phyloP scores from a whole-genome alignment of 129 eudicot genomes.

The Dittrichia graveolens region DNA sequence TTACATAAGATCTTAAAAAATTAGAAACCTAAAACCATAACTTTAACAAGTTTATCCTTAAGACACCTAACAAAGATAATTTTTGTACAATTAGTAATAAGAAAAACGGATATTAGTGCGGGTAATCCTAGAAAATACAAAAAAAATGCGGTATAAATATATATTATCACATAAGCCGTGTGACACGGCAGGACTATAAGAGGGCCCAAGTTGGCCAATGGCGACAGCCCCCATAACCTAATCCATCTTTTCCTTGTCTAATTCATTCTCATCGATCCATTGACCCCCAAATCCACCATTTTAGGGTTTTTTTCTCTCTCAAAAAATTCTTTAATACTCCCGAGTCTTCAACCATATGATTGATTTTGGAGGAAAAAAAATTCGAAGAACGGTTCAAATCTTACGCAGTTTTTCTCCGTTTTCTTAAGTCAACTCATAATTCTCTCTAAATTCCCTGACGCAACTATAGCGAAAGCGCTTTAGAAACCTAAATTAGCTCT shows the following conservation, averaged over 20 bases:
- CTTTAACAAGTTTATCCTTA: too few species aligned
- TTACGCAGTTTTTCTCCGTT: constrained; percentile 14
- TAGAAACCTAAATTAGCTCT: constrained; percentile 6
- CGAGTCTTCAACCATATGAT: constrained; percentile 27
- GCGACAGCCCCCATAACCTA: constrained; percentile 22
- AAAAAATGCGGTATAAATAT: too few species aligned
- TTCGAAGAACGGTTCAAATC: constrained; percentile 31
- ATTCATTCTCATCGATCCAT: constrained; percentile 8
- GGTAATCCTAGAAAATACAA: too few species aligned
- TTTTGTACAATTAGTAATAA: too few species aligned
- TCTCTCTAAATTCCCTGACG: constrained; percentile 9
- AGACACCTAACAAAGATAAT: too few species aligned
- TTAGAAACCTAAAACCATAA: too few species aligned
- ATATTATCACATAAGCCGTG: too few species aligned
- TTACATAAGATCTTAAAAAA: too few species aligned
- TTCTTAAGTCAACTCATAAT: constrained; percentile 15
- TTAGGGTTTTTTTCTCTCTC: constrained; percentile 13
- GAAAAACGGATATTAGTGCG: too few species aligned
- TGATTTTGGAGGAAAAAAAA: constrained; percentile 5
- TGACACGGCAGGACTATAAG: too few species aligned
- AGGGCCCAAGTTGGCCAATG: constrained; percentile 21
- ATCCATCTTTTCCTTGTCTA: not conserved
- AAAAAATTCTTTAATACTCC: constrained; percentile 12
- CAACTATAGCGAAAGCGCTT: not conserved
- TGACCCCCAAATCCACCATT: constrained; percentile 26